Evolutionary conservation across 2,329 filamentous ascomycete genomes (phyloP).

Genomic region (Penicillium sp.): DNA sequence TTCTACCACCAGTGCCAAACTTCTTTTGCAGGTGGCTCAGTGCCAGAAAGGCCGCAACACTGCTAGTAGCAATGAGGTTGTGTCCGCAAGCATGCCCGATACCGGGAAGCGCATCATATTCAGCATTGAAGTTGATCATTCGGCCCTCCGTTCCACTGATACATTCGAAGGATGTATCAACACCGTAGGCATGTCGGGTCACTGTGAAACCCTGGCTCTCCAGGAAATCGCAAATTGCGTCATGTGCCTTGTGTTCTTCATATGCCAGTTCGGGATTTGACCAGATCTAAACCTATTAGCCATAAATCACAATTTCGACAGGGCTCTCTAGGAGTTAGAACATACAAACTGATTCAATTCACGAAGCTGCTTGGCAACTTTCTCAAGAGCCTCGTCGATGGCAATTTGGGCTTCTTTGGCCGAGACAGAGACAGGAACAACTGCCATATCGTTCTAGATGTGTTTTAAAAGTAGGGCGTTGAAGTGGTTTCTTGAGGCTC

Average conservation of each 20-base stretch:
- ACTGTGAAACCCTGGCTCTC: slow-evolving; percentile 48
- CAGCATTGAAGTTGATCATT: slow-evolving; percentile 40
- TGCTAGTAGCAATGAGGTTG: slow-evolving; percentile 40
- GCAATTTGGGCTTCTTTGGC: neutral
- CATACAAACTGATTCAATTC: neutral
- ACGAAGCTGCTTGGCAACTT: neutral
- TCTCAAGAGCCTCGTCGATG: neutral
- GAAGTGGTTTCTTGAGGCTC: neutral
- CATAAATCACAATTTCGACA: neutral
- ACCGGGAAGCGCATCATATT: slow-evolving; percentile 45
- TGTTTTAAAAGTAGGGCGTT: neutral
- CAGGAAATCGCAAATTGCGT: slow-evolving; percentile 50
- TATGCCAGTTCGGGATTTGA: slow-evolving; percentile 54
- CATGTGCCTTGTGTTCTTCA: slow-evolving; percentile 54
- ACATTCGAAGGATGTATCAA: slow-evolving; percentile 55
- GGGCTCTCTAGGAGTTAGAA: neutral
- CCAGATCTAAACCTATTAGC: slow-evolving; percentile 36
- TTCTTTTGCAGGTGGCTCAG: slow-evolving; percentile 43
- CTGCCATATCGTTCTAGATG: neutral
- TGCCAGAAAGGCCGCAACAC: slow-evolving; percentile 45
- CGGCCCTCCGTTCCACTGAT: slow-evolving; percentile 43
- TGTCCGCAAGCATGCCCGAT: slow-evolving; percentile 46
- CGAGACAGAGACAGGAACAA: neutral
- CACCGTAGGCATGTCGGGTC: slow-evolving; percentile 51
- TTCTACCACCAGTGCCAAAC: slow-evolving; percentile 39